Evolutionary conservation across 495 filamentous ascomycete species (phyloP).

Genomic region (Amphirosellinia nigrospora): DNA sequence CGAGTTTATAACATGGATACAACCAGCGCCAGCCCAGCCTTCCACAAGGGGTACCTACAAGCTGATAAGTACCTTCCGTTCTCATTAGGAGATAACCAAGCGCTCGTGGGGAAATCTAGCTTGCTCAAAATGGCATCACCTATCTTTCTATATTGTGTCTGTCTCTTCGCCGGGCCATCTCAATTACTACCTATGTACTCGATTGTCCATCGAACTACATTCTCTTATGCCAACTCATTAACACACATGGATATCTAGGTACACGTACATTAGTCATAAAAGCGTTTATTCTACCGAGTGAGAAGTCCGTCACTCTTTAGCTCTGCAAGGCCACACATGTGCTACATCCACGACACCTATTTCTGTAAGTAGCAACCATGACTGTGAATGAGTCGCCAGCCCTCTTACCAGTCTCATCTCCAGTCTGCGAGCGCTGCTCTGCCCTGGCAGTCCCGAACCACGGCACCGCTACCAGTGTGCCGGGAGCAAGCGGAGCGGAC

Average conservation of each 20-base stretch:
- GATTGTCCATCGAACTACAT: background rate
- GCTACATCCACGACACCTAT: background rate
- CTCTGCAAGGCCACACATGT: background rate
- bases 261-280: background rate
- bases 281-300: background rate
- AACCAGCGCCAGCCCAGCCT: background rate
- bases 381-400: background rate
- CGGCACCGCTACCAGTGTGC: background rate
- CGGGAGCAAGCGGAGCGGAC: background rate
- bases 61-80: background rate
- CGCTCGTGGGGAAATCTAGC: background rate
- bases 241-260: background rate
- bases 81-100: background rate
- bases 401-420: background rate
- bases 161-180: background rate
- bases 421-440: background rate
- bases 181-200: background rate
- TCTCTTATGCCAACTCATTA: background rate
- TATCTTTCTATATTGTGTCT: background rate
- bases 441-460: background rate
- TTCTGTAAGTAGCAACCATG: background rate
- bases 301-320: background rate
- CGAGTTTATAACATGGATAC: background rate
- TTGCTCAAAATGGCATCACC: background rate
- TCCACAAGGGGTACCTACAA: background rate